Evolutionary conservation across 352 stramenopile genomes (phyloP), one percentile per base, ranked within the genome.

Genomic region (Phytophthora sp.): DNA sequence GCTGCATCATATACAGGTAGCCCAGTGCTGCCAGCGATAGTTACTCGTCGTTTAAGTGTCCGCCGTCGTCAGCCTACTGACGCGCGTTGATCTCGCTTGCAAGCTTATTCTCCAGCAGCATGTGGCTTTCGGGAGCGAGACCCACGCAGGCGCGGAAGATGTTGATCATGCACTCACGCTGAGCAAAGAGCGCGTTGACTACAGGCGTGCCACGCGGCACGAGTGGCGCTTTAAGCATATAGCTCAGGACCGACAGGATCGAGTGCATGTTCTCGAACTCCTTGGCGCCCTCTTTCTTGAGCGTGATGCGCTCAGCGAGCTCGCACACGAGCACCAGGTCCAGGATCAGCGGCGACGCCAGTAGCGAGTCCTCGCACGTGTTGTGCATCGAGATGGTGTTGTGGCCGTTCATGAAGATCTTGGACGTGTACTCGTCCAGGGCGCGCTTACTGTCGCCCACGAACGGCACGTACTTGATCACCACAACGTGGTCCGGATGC

Each of bases 351-450:
- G 98, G 98, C 61, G 96, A 97, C 24, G 98, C 98, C 44, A 99
- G 80, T 21, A 99, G 80, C 55, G 96, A 99, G 77, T 99, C 98
- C 74, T 99, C 98, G 81, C 98, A 99, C 57, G 97, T 99, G 80
- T 99, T 99, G 91, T 99, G 98, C 96, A 99, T 99, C 26, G 96
- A 96, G 79, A 99, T 99, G n/a, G 98, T 99, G 83, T 99, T 99
- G 58, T 91, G 98, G 61, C 98, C 98, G 57, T 98, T 98, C 96
- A 99, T 98, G 79, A 99, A 99, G 71, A 99, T 99, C 86, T 99
- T 98, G 21, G 91, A 99, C 26, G 97, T 99, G 84, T 99, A 99
- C 84, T 99, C 98, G 69, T 99, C 98, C 79, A 99, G 95, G n/a
- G 98, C 98, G 57, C 98, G 95, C 86, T 99, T 99, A 65, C 90